A percentile compares a stretch with the other conserved stretches of the same genome.
These are phyloP conservation scores for Neofusicoccum cordaticola DNA, from an alignment of 2,329 filamentous ascomycete species.

Conservation along the genomic window DNA sequence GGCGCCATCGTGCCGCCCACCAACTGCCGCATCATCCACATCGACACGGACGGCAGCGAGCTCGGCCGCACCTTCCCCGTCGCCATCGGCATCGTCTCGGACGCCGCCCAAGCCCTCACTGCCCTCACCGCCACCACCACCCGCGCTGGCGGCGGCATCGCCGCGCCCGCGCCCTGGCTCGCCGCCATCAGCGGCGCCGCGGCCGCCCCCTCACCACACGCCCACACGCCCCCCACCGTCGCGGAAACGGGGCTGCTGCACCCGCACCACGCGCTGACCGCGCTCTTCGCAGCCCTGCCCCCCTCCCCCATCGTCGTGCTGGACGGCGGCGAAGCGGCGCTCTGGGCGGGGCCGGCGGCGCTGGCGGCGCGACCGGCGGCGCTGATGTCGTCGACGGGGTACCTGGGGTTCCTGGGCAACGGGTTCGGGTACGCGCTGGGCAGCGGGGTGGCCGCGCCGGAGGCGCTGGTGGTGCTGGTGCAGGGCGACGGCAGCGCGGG, in stretches of 20 bases:
- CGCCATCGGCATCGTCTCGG: conserved; percentile 43
- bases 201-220: not conserved
- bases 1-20: conserved; percentile 39
- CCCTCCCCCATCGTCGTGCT: conserved; percentile 38
- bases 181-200: not conserved
- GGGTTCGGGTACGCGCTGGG: conserved; percentile 48
- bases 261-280: conserved; percentile 43
- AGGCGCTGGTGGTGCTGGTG: conserved; percentile 41
- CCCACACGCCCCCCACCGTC: fast-evolving
- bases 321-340: conserved; percentile 41
- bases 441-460: conserved; percentile 34
- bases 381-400: conserved; percentile 31
- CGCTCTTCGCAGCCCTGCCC: conserved; percentile 37
- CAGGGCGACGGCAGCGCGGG: conserved; percentile 48
- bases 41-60: conserved; percentile 44
- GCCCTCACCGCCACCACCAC: conserved; percentile 25
- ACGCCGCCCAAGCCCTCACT: conserved; percentile 34
- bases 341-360: conserved; percentile 28
- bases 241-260: conserved; percentile 29
- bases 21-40: conserved; percentile 39
- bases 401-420: conserved; percentile 48
- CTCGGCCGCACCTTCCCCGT: conserved; percentile 43
- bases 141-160: conserved; percentile 3
- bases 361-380: conserved; percentile 21
- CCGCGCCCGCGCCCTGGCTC: conserved; percentile 26